A percentile compares a stretch with the other conserved stretches of the same genome.
Evolutionary conservation across 2,329 filamentous ascomycete species (phyloP).

Genomic region (Aspergillus flavus): DNA sequence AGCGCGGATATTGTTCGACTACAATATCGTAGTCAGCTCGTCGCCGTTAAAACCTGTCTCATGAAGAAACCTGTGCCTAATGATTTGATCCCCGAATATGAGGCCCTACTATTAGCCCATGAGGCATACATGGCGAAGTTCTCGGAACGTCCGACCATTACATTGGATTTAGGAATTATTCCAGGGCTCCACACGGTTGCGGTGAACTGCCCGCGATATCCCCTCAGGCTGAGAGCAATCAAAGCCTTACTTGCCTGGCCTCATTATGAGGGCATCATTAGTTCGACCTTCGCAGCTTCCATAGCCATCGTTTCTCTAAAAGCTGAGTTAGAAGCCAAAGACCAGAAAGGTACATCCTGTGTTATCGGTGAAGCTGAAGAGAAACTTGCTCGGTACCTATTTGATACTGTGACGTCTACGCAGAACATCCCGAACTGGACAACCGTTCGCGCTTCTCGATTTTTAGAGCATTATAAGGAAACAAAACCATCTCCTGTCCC

Average conservation of each 20-base stretch:
- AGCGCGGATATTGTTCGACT: conserved; percentile 2
- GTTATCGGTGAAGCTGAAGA: not conserved
- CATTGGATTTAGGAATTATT: conserved; percentile 1
- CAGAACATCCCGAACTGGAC: not conserved
- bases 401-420: not conserved
- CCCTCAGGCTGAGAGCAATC: conserved; percentile 1
- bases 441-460: not conserved
- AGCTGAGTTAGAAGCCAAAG: not conserved
- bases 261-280: not conserved
- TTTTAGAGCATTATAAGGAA: not conserved
- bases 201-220: not conserved
- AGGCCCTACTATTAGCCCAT: not conserved
- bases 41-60: conserved; percentile 6
- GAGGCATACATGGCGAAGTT: not conserved
- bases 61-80: not conserved
- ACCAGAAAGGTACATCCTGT: not conserved
- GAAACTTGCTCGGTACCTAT: not conserved
- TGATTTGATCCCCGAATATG: not conserved
- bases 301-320: not conserved
- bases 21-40: conserved; percentile 2
- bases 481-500: not conserved
- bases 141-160: conserved; percentile 3
- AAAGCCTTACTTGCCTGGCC: conserved; percentile 6
- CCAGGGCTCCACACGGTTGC: not conserved
- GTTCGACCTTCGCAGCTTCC: not conserved